A percentile compares a stretch with the other conserved stretches of the same genome.
phyloP scores from a whole-genome alignment of 192 early-diverging fungal genomes.

The Diversispora epigaea region DNA sequence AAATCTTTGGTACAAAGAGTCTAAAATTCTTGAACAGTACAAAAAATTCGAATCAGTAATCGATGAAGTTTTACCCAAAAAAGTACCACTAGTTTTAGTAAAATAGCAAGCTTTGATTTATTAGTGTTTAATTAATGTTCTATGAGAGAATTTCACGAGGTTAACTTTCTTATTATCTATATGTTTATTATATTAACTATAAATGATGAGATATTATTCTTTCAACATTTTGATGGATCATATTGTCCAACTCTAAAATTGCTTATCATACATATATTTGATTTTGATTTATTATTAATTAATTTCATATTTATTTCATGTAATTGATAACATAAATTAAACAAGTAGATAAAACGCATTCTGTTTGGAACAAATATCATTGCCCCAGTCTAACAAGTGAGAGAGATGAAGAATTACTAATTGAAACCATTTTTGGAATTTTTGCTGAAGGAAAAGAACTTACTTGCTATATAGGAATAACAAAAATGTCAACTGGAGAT shows the following conservation, averaged over 20 bases:
- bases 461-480: constrained; percentile 87
- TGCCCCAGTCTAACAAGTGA: constrained; percentile 95
- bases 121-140: not conserved
- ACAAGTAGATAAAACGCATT: constrained; percentile 98
- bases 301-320: too few relatives aligned
- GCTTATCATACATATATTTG: constrained; percentile 58
- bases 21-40: constrained; percentile 85
- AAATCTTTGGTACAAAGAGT: constrained; percentile 90
- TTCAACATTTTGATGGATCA: constrained; percentile 94
- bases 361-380: constrained; percentile 96
- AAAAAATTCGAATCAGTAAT: constrained; percentile 81
- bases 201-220: constrained; percentile 85
- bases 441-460: constrained; percentile 96
- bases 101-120: constrained; percentile 67
- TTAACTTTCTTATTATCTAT: not conserved
- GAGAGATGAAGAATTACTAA: constrained; percentile 73
- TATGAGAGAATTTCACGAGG: not conserved
- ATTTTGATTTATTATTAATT: not conserved
- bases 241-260: constrained; percentile 83
- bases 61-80: constrained; percentile 97
- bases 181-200: constrained; percentile 53
- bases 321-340: too few relatives aligned
- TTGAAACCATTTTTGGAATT: constrained; percentile 78
- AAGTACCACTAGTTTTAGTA: constrained; percentile 77
- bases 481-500: constrained; percentile 85